Evolutionary conservation across 2,329 filamentous ascomycete species (phyloP).

Genomic region (Parafenestella ontariensis): DNA sequence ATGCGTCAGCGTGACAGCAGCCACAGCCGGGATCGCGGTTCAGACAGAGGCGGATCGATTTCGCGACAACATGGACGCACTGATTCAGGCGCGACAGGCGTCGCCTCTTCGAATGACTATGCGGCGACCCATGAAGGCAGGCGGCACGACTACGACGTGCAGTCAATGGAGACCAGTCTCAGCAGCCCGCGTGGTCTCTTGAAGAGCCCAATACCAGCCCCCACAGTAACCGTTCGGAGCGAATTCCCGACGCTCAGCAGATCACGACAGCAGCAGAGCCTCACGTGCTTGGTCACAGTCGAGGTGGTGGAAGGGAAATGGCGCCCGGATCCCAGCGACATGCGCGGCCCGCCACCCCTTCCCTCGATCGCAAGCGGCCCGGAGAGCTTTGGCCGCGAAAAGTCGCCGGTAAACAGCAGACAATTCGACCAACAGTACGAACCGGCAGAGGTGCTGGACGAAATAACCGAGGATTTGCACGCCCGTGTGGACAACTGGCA

Average conservation of each 20-base stretch:
- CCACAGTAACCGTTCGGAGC: slow-evolving; percentile 91
- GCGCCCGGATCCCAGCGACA: slow-evolving; percentile 82
- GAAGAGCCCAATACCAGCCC: slow-evolving; percentile 88
- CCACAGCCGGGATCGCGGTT: slow-evolving; percentile 47
- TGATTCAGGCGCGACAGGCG: slow-evolving; percentile 76
- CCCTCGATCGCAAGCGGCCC: slow-evolving; percentile 57
- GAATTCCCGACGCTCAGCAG: slow-evolving; percentile 94
- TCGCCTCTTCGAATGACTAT: slow-evolving; percentile 79
- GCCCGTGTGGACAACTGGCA: slow-evolving; percentile 98
- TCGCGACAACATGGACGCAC: slow-evolving; percentile 70
- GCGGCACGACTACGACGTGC: slow-evolving; percentile 92
- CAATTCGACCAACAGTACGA: slow-evolving; percentile 67
- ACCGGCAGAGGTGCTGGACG: slow-evolving; percentile 76
- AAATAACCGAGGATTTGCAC: slow-evolving; percentile 84
- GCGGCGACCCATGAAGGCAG: slow-evolving; percentile 76
- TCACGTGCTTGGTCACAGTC: slow-evolving; percentile 92
- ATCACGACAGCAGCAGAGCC: slow-evolving; percentile 90
- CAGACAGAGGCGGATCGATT: slow-evolving; percentile 49
- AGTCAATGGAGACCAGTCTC: slow-evolving; percentile 90
- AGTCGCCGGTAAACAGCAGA: slow-evolving; percentile 65
- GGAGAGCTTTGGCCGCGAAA: slow-evolving; percentile 56
- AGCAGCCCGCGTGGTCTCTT: slow-evolving; percentile 73
- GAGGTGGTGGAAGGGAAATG: slow-evolving; percentile 94
- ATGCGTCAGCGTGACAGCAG: slow-evolving; percentile 47
- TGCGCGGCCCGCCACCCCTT: slow-evolving; percentile 62